phyloP scores from a whole-genome alignment of 768 basidiomycete genomes.

The Pseudohyphozyma bogoriensis region DNA sequence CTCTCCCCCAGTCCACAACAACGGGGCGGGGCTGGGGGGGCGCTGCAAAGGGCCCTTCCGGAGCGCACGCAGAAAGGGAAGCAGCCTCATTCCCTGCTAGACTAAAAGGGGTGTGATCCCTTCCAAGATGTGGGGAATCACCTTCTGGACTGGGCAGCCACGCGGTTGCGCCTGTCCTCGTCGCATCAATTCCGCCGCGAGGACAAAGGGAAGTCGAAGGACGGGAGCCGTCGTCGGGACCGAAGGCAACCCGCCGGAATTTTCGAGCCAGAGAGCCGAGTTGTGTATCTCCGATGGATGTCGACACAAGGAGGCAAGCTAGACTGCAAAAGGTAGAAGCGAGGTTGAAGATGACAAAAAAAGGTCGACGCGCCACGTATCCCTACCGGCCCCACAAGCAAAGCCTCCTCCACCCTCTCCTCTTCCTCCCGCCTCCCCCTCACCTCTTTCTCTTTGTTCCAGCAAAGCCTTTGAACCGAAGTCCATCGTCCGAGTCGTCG shows the following conservation, averaged over 20 bases:
- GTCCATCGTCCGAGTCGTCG: neutral
- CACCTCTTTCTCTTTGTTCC: constrained; percentile 1
- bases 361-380: neutral
- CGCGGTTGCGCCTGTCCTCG: too few species aligned
- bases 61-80: too few species aligned
- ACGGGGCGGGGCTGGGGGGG: too few species aligned
- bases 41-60: too few species aligned
- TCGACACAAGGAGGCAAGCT: too few species aligned
- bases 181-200: too few species aligned
- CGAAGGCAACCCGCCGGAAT: neutral
- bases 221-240: constrained; percentile 19
- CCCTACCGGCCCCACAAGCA: neutral
- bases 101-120: too few species aligned
- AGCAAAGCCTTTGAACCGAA: constrained; percentile 2
- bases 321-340: neutral
- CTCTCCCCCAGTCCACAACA: too few species aligned
- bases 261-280: neutral
- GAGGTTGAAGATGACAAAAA: neutral
- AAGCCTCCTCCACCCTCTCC: neutral
- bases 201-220: constrained; percentile 10
- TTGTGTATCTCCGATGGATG: too few species aligned
- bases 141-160: too few species aligned
- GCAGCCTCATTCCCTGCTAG: too few species aligned
- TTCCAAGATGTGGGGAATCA: too few species aligned
- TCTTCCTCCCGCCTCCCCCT: neutral